Conservation (phyloP, 495 filamentous ascomycete genomes). For the Penicillium silybi region DNA sequence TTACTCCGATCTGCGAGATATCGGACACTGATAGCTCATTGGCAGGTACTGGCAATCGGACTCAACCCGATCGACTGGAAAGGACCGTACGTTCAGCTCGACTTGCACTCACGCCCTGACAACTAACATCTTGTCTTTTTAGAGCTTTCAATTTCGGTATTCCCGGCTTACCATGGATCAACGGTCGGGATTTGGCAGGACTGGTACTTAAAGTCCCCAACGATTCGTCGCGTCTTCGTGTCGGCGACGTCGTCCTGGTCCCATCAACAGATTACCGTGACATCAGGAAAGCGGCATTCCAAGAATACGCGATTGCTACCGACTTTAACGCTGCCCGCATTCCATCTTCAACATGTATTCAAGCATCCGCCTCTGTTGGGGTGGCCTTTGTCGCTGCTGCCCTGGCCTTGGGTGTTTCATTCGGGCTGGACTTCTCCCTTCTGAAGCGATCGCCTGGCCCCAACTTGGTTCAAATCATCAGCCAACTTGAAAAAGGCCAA, state of each 20-base stretch:
- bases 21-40: not conserved
- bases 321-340: slow-evolving; percentile 61
- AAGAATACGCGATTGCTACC: slow-evolving; percentile 61
- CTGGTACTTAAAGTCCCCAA: slow-evolving; percentile 48
- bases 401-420: slow-evolving; percentile 56
- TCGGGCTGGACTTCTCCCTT: slow-evolving; percentile 54
- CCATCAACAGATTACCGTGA: slow-evolving; percentile 71
- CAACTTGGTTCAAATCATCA: slow-evolving; percentile 45
- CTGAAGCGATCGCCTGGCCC: slow-evolving; percentile 43
- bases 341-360: slow-evolving; percentile 41
- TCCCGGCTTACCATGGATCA: slow-evolving; percentile 61
- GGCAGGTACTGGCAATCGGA: slow-evolving; percentile 52
- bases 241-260: slow-evolving; percentile 56
- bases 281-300: slow-evolving; percentile 63
- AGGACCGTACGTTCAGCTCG: slow-evolving; percentile 48
- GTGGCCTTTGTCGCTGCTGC: slow-evolving; percentile 62
- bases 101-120: not conserved
- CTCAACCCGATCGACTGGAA: slow-evolving; percentile 75
- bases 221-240: slow-evolving; percentile 40
- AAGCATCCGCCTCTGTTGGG: slow-evolving; percentile 56
- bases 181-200: slow-evolving; percentile 61
- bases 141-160: slow-evolving; percentile 64
- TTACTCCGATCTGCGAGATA: not conserved
- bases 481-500: slow-evolving; percentile 26
- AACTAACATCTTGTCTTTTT: slow-evolving; percentile 1